Percentiles rank a stretch among this genome's conserved stretches.
phyloP scores from a whole-genome alignment of 805 yeast genomes.

The Ogataea degrootiae region DNA sequence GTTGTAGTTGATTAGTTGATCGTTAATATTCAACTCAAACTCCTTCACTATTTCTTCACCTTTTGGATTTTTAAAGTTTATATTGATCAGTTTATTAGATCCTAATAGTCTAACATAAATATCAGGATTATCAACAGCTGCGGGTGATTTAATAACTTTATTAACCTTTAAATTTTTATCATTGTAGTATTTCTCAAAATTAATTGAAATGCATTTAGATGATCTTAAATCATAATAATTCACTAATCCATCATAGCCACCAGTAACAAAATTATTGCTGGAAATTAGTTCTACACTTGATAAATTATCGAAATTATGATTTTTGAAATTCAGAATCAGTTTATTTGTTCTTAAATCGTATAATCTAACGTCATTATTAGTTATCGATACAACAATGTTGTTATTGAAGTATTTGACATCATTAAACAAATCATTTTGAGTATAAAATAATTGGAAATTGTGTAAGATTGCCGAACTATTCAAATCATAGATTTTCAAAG shows the following conservation, averaged over 20 bases:
- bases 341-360: constrained; percentile 8
- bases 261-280: constrained; percentile 8
- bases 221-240: constrained; percentile 14
- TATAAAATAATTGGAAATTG: background rate
- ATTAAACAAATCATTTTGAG: constrained; percentile 1
- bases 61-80: too few species aligned
- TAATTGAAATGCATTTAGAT: constrained; percentile 6
- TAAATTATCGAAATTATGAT: constrained; percentile 14
- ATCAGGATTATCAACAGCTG: too few species aligned
- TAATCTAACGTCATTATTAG: constrained; percentile 9
- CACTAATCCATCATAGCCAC: constrained; percentile 17
- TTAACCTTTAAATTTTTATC: background rate
- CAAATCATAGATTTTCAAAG: constrained; percentile 13
- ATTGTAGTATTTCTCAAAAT: constrained; percentile 12
- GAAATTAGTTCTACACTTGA: constrained; percentile 3
- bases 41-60: too few species aligned
- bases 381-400: constrained; percentile 8
- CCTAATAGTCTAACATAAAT: too few species aligned
- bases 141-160: too few species aligned
- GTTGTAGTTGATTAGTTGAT: too few species aligned
- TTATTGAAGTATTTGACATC: constrained; percentile 8
- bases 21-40: too few species aligned
- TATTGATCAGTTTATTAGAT: too few species aligned
- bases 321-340: background rate
- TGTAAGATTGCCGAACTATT: background rate